Evolutionary conservation across 805 yeast genomes (phyloP), one percentile per base, ranked within the genome.

Genomic region (Suhomyces tanzawaensis): DNA sequence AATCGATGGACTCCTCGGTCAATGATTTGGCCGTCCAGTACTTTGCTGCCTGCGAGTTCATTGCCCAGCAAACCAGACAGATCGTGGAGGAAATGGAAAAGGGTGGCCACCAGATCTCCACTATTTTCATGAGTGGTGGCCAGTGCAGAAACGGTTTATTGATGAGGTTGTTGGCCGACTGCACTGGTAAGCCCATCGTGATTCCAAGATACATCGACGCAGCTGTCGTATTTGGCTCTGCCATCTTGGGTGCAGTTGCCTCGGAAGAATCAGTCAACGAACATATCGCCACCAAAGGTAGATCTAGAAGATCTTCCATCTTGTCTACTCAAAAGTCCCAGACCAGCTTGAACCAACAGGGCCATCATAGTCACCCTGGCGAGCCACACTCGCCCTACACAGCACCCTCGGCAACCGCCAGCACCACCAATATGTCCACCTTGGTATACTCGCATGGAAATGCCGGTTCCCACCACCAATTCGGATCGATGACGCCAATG

Each of bases 1-100:
- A 85, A 53, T 79, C 91, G 3, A 87, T 93, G 95, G 98, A 93
- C 58, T 68, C 76, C 8, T 81, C 95, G 0, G 69, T 93, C 29
- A 87, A 89, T 51, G 87, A 85, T 45, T 70, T 93, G 49, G 96
- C 97, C 1, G 60, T 87, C 43, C 82, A 80, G 49, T 93, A 93
- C 57, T 74, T 90, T 34, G 97, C 86, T 13, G 96, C 98, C 4
- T 88, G 96, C 62, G 99, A 93, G 66, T 93, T 93, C 53, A 90
- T 93, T 60, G 96, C 96, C 34, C 96, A 89, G 58, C 99, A 93
- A 68, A 91, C 98, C 0, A 79, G 96, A 53, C 99, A 93, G 53
- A 93, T 93, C 55, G 82, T 91, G 24, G 93, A 86, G 49, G 80
- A 81, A 45, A 84, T 93, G 88, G 81, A 79, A 49, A 64, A 70